phyloP scores from a whole-genome alignment of 73 alveolate genomes.

The Paramecium primaurelia region DNA sequence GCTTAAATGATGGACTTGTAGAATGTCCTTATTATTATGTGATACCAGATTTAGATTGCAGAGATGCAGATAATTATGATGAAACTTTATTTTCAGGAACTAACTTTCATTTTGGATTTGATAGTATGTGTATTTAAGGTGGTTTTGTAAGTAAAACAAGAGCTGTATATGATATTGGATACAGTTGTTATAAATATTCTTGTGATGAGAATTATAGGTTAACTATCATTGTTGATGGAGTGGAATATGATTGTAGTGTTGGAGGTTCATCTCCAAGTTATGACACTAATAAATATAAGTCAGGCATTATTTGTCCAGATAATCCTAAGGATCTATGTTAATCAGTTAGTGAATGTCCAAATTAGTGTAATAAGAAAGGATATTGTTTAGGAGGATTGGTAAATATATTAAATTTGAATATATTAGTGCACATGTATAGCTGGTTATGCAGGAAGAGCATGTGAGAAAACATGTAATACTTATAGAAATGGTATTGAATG shows the following conservation, averaged over 20 bases:
- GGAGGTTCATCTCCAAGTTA: background rate
- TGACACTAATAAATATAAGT: background rate
- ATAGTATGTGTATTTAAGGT: conserved; percentile 30
- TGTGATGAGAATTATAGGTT: background rate
- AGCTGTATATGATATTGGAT: background rate
- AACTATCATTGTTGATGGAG: background rate
- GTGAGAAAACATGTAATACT: background rate
- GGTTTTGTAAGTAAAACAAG: background rate
- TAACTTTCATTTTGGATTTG: background rate
- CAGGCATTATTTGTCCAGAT: background rate
- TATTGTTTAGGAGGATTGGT: conserved; percentile 5
- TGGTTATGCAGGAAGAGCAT: conserved; percentile 19
- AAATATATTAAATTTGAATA: no score
- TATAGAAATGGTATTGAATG: conserved; percentile 7
- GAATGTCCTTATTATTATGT: background rate
- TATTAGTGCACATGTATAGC: background rate
- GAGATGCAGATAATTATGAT: background rate
- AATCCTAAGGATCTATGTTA: background rate
- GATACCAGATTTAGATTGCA: background rate
- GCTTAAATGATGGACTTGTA: background rate
- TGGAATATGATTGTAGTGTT: background rate
- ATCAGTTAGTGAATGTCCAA: background rate
- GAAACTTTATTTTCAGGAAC: background rate
- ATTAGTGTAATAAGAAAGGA: conserved; percentile 3
- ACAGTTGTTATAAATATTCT: background rate